Conservation (phyloP, 148 eudicot genomes). For the Fagopyrum tataricum region DNA sequence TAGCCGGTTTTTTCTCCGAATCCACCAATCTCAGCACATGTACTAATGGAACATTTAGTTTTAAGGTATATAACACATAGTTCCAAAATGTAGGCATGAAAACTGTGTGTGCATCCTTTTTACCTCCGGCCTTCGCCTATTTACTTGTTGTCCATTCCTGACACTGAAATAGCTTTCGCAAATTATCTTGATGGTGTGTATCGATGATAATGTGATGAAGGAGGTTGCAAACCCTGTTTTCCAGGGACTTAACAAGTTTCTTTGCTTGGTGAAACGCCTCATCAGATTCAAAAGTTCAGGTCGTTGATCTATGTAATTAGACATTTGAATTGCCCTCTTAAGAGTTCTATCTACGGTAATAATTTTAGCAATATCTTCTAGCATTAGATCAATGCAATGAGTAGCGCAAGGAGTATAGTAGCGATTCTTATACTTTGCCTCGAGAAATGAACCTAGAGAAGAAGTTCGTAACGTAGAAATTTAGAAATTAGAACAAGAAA, state of each 20-base stretch:
- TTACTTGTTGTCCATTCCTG: neutral
- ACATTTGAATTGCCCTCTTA: neutral
- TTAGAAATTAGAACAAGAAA: neutral
- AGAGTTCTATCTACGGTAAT: neutral
- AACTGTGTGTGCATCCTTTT: neutral
- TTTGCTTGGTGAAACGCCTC: neutral
- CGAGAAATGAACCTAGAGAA: neutral
- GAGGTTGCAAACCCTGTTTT: neutral
- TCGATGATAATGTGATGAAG: neutral
- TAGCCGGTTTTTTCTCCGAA: neutral
- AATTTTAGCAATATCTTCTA: neutral
- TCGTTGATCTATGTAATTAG: neutral
- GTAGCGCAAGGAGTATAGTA: neutral
- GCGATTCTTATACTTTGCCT: neutral
- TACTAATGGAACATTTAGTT: neutral
- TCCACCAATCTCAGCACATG: neutral
- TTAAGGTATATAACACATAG: no score
- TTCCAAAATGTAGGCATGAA: neutral
- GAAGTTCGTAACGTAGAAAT: neutral
- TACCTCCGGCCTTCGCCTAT: no score
- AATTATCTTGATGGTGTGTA: neutral
- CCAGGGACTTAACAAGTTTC: no score
- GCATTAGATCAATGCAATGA: neutral
- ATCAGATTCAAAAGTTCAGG: neutral
- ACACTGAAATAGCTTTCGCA: neutral